Base-by-base conservation (phyloP, 495 filamentous ascomycete species). In the Tirmania nivea region DNA sequence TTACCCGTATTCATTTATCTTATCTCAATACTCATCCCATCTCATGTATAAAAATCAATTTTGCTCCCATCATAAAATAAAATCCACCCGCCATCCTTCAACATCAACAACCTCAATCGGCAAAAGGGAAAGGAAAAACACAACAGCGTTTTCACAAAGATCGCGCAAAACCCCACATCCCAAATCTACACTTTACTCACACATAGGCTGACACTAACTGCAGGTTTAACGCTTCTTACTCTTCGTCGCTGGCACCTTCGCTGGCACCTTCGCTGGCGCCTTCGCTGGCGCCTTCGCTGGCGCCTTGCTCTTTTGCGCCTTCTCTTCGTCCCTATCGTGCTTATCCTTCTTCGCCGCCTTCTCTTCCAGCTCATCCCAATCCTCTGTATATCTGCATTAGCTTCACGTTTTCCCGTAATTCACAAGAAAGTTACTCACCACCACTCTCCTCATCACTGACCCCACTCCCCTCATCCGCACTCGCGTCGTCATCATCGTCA, bases 401-500 rank as follows among this genome's bases (percentile, higher is more conserved):
- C 14, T 50, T 20, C 25, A 45, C 52, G 48, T 48, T 62, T 50
- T 55, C 55, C 14, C 10, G 6, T 19, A 19, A 5, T 10, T 20
- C 21, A 42, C 31, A 54, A 42, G 16, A 50, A 56, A 54, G 54
- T 52, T 64, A 56, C 62, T 64, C 56, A 64, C 62, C 62, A 57
- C 62, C 62, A 61, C 61, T 64, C 54, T 64, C 62, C 10, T 59
- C 53, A 48, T 64, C 62, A 48, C 56, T 59, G 35, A 56, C 62
- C 21, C 60, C 62, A 35, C 59, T 61, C 69, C 78, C 53, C 78
- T 75, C 67, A 35, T 80, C 57, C 58, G 76, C 53, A 71, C 74
- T 34, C 55, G 75, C 36, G 69, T 79, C 21, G 68, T 70, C 21
- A 63, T 79, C 64, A 66, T 74, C 87, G 66, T 94, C 88, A 64